Evolutionary conservation across 192 early-diverging fungal genomes (phyloP), one percentile per base, ranked within the genome.

Genomic region (Coemansia sp.): DNA sequence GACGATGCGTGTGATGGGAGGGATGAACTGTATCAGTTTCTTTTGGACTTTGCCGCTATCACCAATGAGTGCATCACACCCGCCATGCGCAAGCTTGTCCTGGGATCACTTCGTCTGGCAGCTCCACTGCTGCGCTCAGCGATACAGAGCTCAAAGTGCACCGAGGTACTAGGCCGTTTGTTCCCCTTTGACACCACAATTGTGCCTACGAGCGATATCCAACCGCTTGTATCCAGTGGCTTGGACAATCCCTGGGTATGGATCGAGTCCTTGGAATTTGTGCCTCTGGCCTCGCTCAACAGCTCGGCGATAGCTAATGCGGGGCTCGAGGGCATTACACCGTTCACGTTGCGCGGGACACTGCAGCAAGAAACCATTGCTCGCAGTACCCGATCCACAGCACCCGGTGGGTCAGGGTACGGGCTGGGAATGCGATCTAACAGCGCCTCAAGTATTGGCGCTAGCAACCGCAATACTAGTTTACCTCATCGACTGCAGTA

Each of bases 271-370:
- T 65, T 84, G 27, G 81, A 84, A 39, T 84, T 79, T 76, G 68
- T 62, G 29, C 71, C 76, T 11, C 33, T 84, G 47, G 64, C 66
- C 1, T 8, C 68, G 38, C 64, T 71, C 38, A 70, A 40, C 44
- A 52, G 43, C 52, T 44, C 66, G n/a, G 49, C 76, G 2, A 68
- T 71, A 10, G 27, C 64, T 0, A 57, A 33, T 39, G 29, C 22
- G 24, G 81, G 81, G 20, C 63, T 84, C 24, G 77, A 84, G 61
- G 77, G 81, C 43, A 78, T 84, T 68, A 84, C 76, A 12, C 81
- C 81, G 20, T 84, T 79, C 52, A 78, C 81, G n/a, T 29, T 83
- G 61, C 80, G 80, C 16, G 80, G 80, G 0, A 72, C 63, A 27
- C 34, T 83, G 31, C 75, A 77, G 71, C 71, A 73, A 34, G 80